Conservation (phyloP, 371 early-diverging fungal species). For the Apophysomyces ossiformis region DNA sequence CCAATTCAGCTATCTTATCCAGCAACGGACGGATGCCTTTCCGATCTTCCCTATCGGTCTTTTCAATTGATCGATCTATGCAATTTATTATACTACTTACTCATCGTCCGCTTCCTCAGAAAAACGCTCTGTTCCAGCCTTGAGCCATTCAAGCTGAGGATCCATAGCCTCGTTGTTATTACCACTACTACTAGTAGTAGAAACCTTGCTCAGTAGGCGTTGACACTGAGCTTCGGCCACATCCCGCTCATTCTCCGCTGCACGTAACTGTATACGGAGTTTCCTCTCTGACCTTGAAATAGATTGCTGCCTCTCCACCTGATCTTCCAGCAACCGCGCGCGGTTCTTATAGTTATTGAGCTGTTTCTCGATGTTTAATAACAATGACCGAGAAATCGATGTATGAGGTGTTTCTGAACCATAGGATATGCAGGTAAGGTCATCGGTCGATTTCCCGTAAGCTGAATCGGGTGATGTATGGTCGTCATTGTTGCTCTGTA, state of each 20-base stretch:
- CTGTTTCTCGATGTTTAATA: slow-evolving; percentile 24
- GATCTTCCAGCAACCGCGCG: slow-evolving; percentile 17
- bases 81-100: not conserved
- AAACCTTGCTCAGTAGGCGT: not conserved
- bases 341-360: slow-evolving; percentile 24
- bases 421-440: not conserved
- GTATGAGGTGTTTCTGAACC: not conserved
- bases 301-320: slow-evolving; percentile 27
- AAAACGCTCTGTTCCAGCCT: not conserved
- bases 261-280: slow-evolving; percentile 33
- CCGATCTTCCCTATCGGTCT: not conserved
- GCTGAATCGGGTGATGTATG: not conserved
- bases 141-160: not conserved
- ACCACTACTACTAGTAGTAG: not conserved
- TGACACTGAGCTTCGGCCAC: slow-evolving; percentile 24
- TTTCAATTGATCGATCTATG: not conserved
- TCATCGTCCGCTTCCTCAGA: not conserved
- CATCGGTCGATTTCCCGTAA: slow-evolving; percentile 4
- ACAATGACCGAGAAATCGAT: not conserved
- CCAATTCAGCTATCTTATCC: not conserved
- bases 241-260: slow-evolving; percentile 28
- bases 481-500: not conserved
- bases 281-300: slow-evolving; percentile 32
- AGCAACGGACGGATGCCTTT: not conserved
- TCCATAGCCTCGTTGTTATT: not conserved